These are phyloP conservation scores for Helianthus tuberosus DNA, from an alignment of 129 eudicot genomes.

Conservation along the genomic window DNA sequence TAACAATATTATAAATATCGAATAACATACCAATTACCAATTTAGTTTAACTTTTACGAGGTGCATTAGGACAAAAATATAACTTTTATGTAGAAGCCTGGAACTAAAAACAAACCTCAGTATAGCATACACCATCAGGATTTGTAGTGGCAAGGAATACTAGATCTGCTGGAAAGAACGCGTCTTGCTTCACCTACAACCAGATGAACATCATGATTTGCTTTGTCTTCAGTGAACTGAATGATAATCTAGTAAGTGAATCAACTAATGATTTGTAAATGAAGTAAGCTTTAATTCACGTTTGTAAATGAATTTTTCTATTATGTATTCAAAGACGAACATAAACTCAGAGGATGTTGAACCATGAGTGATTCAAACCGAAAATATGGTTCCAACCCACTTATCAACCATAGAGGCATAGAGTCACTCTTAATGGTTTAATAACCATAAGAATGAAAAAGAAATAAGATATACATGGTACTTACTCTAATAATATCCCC, in stretches of 20 bases:
- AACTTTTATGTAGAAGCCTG: slow-evolving; percentile 10
- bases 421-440: slow-evolving; percentile 9
- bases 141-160: slow-evolving; percentile 91
- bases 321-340: background rate
- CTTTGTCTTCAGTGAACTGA: background rate
- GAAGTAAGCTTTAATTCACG: background rate
- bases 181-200: slow-evolving; percentile 89
- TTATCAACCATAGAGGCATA: slow-evolving; percentile 19
- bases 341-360: background rate
- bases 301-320: background rate
- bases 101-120: slow-evolving; percentile 56
- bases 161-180: slow-evolving; percentile 91
- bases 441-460: background rate
- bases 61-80: background rate
- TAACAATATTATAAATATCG: background rate
- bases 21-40: background rate
- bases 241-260: background rate
- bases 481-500: slow-evolving; percentile 93
- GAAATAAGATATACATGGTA: background rate
- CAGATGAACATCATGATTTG: slow-evolving; percentile 23
- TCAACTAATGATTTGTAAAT: background rate
- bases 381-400: slow-evolving; percentile 6
- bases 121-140: slow-evolving; percentile 94
- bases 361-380: background rate
- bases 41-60: background rate